Base-by-base conservation (phyloP, 257 asterid genomes). In the Phtheirospermum japonicum region DNA sequence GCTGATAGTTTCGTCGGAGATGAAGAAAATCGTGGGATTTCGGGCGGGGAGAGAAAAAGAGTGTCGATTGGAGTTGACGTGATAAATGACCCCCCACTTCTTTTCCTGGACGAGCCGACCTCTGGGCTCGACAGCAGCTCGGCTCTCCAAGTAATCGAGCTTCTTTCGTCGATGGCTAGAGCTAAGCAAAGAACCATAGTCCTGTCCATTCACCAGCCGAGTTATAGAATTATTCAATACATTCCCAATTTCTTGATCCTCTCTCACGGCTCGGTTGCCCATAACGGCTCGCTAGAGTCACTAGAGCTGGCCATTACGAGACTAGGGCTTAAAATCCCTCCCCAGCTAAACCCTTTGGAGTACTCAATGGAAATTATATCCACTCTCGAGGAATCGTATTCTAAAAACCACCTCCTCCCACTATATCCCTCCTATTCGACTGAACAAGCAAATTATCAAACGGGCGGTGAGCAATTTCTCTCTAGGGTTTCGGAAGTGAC, bases 61-160 rank as follows among this genome's bases (percentile, higher is more conserved):
- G 90, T 89, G 33, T 81, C 97, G 3, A 84, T 89, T 46, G 97
- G 92, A 14, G 94, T 84, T 4, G 97, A 89, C 28, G 79, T 89
- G 80, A 89, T 89, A 52, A 87, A 89, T 13, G 95, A 84, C 43
- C 97, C 97, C 2, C 80, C 85, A 0, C 77, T 89, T 62, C 78
- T 89, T 54, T 75, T 89, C 16, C 80, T 89, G 9, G 95, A 87
- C 7, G 97, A 89, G 77, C 97, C 95, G 8, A 89, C 97, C 64
- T 89, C 97, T 4, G 97, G 97, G 28, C 80, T 89, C 2, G 97
- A 89, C 55, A 82, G 94, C 80, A 82, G 82, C 74, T 86, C 95
- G 11, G 95, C 97, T n/a, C 89, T 89, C 72, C 95, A 84, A 48
- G 95, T 89, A 6, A 76, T 86, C 17, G 88, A 83, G 68, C 60